Conservation (phyloP, 805 yeast genomes). For the Candida berthetii region DNA sequence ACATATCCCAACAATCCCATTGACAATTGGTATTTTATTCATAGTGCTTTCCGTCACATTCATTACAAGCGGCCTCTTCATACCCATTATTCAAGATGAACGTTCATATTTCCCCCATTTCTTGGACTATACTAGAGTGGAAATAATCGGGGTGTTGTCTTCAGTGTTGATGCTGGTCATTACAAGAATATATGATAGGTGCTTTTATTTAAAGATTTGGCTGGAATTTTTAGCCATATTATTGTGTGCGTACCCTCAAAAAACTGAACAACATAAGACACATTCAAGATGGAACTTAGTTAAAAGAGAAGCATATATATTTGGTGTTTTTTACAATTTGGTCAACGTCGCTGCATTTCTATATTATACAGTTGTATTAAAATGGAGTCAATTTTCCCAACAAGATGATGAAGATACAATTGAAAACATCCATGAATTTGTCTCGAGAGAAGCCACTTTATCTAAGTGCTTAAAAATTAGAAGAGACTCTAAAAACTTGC, state of each 20-base stretch:
- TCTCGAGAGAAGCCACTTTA: slow-evolving; percentile 25
- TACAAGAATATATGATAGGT: slow-evolving; percentile 21
- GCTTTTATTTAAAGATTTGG: slow-evolving; percentile 27
- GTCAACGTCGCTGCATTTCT: slow-evolving; percentile 25
- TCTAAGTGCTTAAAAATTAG: slow-evolving; percentile 30
- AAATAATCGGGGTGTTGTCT: slow-evolving; percentile 26
- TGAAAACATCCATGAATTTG: slow-evolving; percentile 10
- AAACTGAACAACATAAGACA: slow-evolving; percentile 18
- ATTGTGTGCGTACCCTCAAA: slow-evolving; percentile 34
- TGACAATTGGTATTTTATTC: not conserved
- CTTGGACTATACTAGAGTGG: slow-evolving; percentile 32
- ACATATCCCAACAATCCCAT: too few species aligned
- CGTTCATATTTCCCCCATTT: slow-evolving; percentile 25
- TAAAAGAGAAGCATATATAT: slow-evolving; percentile 31
- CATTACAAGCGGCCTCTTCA: not conserved
- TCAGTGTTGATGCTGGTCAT: slow-evolving; percentile 22
- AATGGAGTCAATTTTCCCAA: slow-evolving; percentile 14
- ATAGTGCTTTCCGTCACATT: not conserved
- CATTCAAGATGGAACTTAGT: slow-evolving; percentile 30
- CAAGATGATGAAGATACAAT: not conserved
- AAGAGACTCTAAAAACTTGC: slow-evolving; percentile 18
- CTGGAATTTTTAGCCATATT: slow-evolving; percentile 27
- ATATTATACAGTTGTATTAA: slow-evolving; percentile 13
- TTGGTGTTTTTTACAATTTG: slow-evolving; percentile 21
- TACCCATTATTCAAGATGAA: slow-evolving; percentile 8